Evolutionary conservation across 2,329 filamentous ascomycete genomes (phyloP).

Genomic region (Pseudopyrenochaeta lycopersici): DNA sequence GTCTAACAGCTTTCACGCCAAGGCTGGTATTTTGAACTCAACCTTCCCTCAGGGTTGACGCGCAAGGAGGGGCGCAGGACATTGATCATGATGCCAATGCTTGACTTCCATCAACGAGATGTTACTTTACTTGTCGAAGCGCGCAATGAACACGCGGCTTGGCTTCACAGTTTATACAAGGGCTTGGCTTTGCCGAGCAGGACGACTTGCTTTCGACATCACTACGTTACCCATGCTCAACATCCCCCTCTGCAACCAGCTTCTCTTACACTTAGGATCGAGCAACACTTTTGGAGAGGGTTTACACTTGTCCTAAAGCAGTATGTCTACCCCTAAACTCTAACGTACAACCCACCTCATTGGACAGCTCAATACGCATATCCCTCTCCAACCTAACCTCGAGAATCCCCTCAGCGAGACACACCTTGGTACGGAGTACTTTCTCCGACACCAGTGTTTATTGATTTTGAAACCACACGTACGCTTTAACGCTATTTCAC

Average conservation of each 20-base stretch:
- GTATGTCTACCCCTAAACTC: conserved; percentile 19
- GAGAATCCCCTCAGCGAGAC: neutral
- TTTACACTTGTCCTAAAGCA: conserved; percentile 19
- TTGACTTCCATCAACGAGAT: neutral
- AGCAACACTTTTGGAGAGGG: conserved; percentile 16
- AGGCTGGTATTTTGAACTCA: conserved; percentile 2
- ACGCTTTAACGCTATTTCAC: neutral
- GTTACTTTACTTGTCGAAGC: conserved; percentile 4
- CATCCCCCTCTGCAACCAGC: neutral
- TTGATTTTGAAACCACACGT: neutral
- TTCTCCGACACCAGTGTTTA: neutral
- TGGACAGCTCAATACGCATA: neutral
- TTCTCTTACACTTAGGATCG: conserved; percentile 9
- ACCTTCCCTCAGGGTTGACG: conserved; percentile 9
- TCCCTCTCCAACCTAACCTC: neutral
- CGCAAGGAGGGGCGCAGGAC: conserved; percentile 6
- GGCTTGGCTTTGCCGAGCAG: neutral
- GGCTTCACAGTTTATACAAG: neutral
- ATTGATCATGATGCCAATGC: conserved; percentile 3
- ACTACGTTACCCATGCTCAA: neutral
- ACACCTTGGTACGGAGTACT: neutral
- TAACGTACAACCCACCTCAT: neutral
- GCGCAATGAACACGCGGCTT: neutral
- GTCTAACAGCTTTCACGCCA: conserved; percentile 5
- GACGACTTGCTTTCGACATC: neutral